Base-by-base conservation (phyloP, 1,139 yeast species). In the Casaregolazyma suthepensis region DNA sequence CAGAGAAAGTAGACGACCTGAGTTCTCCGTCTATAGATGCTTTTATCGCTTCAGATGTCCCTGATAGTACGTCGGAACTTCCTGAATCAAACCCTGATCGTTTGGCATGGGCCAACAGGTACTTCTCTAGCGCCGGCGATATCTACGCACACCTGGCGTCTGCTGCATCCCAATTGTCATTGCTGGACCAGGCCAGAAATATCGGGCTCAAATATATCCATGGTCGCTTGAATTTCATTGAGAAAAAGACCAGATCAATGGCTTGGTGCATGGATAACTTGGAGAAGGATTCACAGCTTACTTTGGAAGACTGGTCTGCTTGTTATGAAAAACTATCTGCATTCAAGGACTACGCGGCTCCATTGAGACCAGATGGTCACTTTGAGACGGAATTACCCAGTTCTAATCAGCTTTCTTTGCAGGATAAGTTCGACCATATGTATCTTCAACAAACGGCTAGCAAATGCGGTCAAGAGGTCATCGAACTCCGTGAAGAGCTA, bases 181-280 rank as follows among this genome's bases (percentile, higher is more conserved):
- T 64, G 12, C 61, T 68, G 15, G 57, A 61, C 42, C 59, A 58
- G n/a, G 67, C 68, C 13, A 59, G 63, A 2, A 61, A 57, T 7
- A 63, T 66, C 13, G 68, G 70, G 3, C 56, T 66, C 23, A 57
- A 62, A 2, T 66, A 67, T 51, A 55, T 68, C 57, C 57, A 59
- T 26, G 59, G 59, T 40, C 59, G 64, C 15, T 60, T 64, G 45
- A 62, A 61, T 22, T 20, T 20, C 35, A 7, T 22, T n/a, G n/a
- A 42, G 15, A 52, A 59, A 4, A 61, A 61, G 15, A n/a, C 17
- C 17, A 13, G 40, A 15, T 35, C 40, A n/a, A 15, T 15, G 17
- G 40, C 40, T 9, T 13, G 17, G 40, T 35, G 40, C 17, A 54
- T 61, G n/a, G 65, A 60, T 29, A 57, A 52, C 7, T 56, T 67